Percentiles rank a stretch among this genome's conserved stretches.
Conservation (phyloP, 495 filamentous ascomycete genomes). For the Penicillium mononematosum region DNA sequence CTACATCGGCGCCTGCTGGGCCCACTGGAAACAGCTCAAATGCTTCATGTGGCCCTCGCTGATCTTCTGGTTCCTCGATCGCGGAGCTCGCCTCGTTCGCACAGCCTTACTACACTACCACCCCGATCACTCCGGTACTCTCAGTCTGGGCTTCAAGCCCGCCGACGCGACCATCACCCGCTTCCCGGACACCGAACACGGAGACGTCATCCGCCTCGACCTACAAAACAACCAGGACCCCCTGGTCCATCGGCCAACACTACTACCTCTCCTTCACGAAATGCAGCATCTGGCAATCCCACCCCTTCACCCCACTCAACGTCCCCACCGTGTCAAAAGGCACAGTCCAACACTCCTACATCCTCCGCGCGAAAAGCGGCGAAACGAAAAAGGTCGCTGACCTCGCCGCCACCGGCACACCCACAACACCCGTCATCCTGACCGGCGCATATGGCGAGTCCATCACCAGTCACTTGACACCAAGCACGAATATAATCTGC, state of each 20-base stretch:
- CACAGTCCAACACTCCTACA: slow-evolving; percentile 56
- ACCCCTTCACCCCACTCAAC: slow-evolving; percentile 63
- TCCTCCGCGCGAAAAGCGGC: slow-evolving; percentile 60
- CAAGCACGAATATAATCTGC: slow-evolving; percentile 55
- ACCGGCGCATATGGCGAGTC: slow-evolving; percentile 59
- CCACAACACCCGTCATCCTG: slow-evolving; percentile 51
- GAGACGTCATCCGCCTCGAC: slow-evolving; percentile 56
- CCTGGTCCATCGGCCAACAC: slow-evolving; percentile 63
- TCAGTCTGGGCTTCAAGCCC: slow-evolving; percentile 42
- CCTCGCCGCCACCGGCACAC: slow-evolving; percentile 30
- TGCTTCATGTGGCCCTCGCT: slow-evolving; percentile 63
- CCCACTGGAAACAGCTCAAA: slow-evolving; percentile 60
- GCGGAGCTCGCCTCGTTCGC: slow-evolving; percentile 47
- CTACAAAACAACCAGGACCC: slow-evolving; percentile 52
- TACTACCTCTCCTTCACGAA: slow-evolving; percentile 63
- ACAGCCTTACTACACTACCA: slow-evolving; percentile 53
- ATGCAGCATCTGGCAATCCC: slow-evolving; percentile 62
- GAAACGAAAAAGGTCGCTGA: slow-evolving; percentile 55
- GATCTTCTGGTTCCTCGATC: slow-evolving; percentile 56
- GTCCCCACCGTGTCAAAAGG: slow-evolving; percentile 35
- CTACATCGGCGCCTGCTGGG: slow-evolving; percentile 67
- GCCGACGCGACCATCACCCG: slow-evolving; percentile 47
- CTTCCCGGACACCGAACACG: slow-evolving; percentile 49
- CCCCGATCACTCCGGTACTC: slow-evolving; percentile 32
- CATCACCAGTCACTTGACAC: slow-evolving; percentile 38